These are phyloP conservation scores for Graphiopsis chlorocephala DNA, from an alignment of 2,329 filamentous ascomycete genomes.

Conservation along the genomic window DNA sequence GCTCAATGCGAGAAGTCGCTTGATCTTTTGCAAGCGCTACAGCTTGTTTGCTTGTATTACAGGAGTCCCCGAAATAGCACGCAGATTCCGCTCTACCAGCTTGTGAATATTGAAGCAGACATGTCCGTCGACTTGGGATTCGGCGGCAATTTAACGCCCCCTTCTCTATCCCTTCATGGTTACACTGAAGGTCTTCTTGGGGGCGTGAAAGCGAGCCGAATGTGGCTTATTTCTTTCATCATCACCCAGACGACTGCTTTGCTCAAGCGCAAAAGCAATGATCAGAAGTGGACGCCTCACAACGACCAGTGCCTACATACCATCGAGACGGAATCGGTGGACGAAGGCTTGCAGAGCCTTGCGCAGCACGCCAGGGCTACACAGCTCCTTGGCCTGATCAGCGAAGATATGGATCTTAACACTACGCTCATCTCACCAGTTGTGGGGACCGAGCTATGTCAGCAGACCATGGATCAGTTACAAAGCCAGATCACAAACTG, in stretches of 20 bases:
- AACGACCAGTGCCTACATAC: conserved; percentile 25
- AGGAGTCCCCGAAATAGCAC: conserved; percentile 70
- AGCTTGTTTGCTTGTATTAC: conserved; percentile 75
- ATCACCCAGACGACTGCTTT: conserved; percentile 18
- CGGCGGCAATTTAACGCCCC: conserved; percentile 37
- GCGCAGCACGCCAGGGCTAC: conserved; percentile 28
- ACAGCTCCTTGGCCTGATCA: conserved; percentile 26
- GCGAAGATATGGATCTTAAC: conserved; percentile 22
- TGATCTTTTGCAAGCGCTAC: conserved; percentile 76
- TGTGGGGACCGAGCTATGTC: conserved; percentile 22
- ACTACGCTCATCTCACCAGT: conserved; percentile 17
- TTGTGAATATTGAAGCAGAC: conserved; percentile 71
- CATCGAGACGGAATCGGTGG: conserved; percentile 19
- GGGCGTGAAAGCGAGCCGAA: conserved; percentile 17
- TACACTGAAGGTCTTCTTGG: neutral
- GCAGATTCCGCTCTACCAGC: conserved; percentile 84
- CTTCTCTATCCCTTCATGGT: neutral
- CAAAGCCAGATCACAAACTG: conserved; percentile 26
- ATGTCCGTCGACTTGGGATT: conserved; percentile 80
- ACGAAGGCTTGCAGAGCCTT: conserved; percentile 17
- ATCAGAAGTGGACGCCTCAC: conserved; percentile 23
- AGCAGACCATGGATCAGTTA: conserved; percentile 22
- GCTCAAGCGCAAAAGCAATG: conserved; percentile 19
- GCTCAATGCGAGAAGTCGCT: conserved; percentile 73
- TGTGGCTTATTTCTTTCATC: conserved; percentile 24